Evolutionary conservation across 176 grass and related monocot species (phyloP), one percentile per base, ranked within the genome.

Genomic region (Carex cristatella): DNA sequence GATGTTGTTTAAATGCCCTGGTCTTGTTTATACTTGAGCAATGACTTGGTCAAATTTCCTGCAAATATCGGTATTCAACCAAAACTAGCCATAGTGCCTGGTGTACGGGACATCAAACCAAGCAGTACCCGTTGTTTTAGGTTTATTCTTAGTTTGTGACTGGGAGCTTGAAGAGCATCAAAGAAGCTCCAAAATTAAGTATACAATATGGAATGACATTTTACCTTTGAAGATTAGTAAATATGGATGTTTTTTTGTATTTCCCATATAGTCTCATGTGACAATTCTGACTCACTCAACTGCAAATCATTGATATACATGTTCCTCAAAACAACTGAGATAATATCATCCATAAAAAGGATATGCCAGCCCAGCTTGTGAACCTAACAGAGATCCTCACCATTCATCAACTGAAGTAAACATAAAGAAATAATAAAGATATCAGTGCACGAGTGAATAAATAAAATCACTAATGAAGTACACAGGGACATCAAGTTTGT

Each of bases 21-120:
- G 28, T 79, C 74, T 81, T 14, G 56, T 59, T 81, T 79, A 13
- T 38, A 57, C 6, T 80, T 80, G 14, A 10, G 27, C 35, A 86
- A 60, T 61, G 51, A 18, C 2, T 72, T 46, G 4, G 4, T 73
- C 11, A 74, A 49, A 74, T 74, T 37, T 67, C 12, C 3, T 27
- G 48, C 48, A 75, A 13, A 31, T 10, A 16, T 51, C 54, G 64
- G 23, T 44, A 30, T 55, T 55, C 15, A 10, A 46, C 32, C 10
- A 16, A 49, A 82, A 61, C 3, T 27, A 48, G 14, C 12, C 2
- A 62, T 7, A 19, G n/a, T 19, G n/a, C 5, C 59, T 23, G 16
- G 60, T 62, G 5, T 62, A 61, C 23, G 59, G 18, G 15, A 19
- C 5, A 61, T 62, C n/a, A 62, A 62, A 2, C 60, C 16, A 2